phyloP scores from a whole-genome alignment of 2,329 filamentous ascomycete genomes.

The Neopestalotiopsis clavispora region DNA sequence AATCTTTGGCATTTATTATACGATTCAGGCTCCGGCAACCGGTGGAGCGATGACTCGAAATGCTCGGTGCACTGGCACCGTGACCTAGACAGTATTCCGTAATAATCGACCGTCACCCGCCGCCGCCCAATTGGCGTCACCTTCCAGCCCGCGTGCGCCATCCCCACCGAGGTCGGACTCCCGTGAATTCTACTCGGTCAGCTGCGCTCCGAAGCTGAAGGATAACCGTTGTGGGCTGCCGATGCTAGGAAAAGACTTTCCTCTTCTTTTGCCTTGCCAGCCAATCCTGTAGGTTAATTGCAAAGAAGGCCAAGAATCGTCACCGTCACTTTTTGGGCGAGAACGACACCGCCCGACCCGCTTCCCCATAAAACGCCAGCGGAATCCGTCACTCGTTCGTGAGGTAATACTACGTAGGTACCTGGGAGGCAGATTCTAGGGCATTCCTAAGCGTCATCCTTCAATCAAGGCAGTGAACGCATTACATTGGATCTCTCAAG shows the following conservation, averaged over 20 bases:
- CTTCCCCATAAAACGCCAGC: constrained; percentile 8
- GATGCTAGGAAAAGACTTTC: neutral
- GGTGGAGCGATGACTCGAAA: neutral
- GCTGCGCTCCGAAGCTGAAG: neutral
- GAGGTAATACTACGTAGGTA: neutral
- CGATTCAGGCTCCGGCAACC: neutral
- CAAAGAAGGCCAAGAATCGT: neutral
- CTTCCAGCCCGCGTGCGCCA: neutral
- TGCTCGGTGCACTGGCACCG: neutral
- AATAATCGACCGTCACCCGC: neutral
- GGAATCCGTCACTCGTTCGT: neutral
- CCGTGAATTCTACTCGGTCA: neutral
- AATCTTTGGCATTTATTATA: neutral
- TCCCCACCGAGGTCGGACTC: neutral
- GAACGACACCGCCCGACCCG: neutral
- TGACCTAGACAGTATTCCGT: neutral
- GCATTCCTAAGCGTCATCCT: neutral
- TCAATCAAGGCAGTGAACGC: neutral
- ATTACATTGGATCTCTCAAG: neutral
- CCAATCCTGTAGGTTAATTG: neutral
- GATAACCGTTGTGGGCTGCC: neutral
- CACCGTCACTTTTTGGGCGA: neutral
- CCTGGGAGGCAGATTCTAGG: neutral
- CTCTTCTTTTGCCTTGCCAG: neutral
- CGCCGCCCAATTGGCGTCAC: constrained; percentile 1